Base-by-base conservation (phyloP, 139 green algal species). In the Chlorella vulgaris region DNA sequence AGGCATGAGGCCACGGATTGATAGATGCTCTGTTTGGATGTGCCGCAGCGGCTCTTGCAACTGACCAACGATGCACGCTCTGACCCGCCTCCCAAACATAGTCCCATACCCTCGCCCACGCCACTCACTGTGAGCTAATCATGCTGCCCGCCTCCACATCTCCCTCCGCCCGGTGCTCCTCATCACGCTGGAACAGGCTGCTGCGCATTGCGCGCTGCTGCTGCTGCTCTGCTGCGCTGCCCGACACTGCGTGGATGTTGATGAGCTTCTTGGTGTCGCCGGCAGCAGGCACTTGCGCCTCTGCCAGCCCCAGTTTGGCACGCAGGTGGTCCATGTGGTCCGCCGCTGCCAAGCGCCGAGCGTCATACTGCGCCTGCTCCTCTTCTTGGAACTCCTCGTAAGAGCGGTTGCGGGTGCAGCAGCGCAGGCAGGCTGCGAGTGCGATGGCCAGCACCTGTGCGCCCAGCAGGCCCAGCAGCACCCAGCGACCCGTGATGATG, bases 401-500 rank as follows among this genome's bases (percentile, higher is more conserved):
- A 7, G 19, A n/a, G 28, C 42, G 24, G 28, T 36, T 6, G 26
- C 60, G 55, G 28, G 50, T 42, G 50, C 42, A 73, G 40, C 69
- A 77, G 19, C 73, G 39, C 36, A 82, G 10, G 18, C 81, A 10
- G 8, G 80, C 15, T 4, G 81, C 81, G 5, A 86, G 13, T 1
- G 24, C 51, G 21, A 87, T 76, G 35, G 83, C 76, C 38, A 83
- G 15, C 22, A 78, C 28, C 55, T 87, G 83, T 3, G 62, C 61
- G 21, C 43, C 58, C 74, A 87, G 33, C 40, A 87, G 75, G 40
- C 76, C 83, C 51, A 87, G 83, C 38, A 87, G 33, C 18, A 69
- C 77, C 83, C 83, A 87, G 39, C 83, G 75, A 29, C 65, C 75
- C 5, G 77, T 80, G 53, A 60, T 81, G 68, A 87, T 53, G 29